Conservation (phyloP, 768 basidiomycete species). For the Thelephora ganbajun region DNA sequence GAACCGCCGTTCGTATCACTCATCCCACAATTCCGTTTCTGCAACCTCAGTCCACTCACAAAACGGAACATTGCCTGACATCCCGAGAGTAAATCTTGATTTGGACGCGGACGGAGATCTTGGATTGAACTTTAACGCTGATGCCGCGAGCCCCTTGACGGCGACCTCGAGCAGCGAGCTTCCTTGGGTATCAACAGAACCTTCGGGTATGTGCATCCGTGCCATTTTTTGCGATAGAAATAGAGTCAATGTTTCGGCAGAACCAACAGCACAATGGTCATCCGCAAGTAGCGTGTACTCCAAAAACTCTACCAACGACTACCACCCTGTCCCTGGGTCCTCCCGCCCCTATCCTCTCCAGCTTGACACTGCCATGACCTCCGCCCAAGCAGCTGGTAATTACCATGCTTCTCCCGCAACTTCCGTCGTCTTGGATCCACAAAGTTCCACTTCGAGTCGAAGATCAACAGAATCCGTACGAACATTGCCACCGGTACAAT, state of each 20-base stretch:
- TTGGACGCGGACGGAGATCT: slow-evolving; percentile 10
- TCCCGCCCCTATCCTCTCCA: slow-evolving; percentile 39
- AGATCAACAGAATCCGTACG: slow-evolving; percentile 62
- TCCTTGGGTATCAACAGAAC: slow-evolving; percentile 6
- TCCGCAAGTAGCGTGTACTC: slow-evolving; percentile 22
- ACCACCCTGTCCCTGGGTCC: slow-evolving; percentile 13
- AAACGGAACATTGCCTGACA: slow-evolving; percentile 11
- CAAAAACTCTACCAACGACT: slow-evolving; percentile 23
- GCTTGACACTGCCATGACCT: slow-evolving; percentile 36
- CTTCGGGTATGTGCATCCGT: neutral
- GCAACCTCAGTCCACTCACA: slow-evolving; percentile 3
- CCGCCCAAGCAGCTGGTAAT: slow-evolving; percentile 3
- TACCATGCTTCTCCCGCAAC: slow-evolving; percentile 21
- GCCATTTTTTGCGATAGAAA: neutral
- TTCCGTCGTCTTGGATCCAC: slow-evolving; percentile 22
- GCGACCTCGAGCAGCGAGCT: slow-evolving; percentile 10
- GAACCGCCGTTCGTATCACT: slow-evolving; percentile 12
- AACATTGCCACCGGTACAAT: slow-evolving; percentile 36
- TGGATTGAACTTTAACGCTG: slow-evolving; percentile 32
- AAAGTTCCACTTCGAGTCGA: slow-evolving; percentile 17
- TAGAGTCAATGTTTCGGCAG: neutral
- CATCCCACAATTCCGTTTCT: slow-evolving; percentile 8
- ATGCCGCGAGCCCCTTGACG: slow-evolving; percentile 38
- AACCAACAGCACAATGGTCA: slow-evolving; percentile 4
- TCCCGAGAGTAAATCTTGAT: neutral